Percentiles rank a stretch among this genome's conserved stretches.
Evolutionary conservation across 345 rosid species (phyloP).

Genomic region (Linum usitatissimum): DNA sequence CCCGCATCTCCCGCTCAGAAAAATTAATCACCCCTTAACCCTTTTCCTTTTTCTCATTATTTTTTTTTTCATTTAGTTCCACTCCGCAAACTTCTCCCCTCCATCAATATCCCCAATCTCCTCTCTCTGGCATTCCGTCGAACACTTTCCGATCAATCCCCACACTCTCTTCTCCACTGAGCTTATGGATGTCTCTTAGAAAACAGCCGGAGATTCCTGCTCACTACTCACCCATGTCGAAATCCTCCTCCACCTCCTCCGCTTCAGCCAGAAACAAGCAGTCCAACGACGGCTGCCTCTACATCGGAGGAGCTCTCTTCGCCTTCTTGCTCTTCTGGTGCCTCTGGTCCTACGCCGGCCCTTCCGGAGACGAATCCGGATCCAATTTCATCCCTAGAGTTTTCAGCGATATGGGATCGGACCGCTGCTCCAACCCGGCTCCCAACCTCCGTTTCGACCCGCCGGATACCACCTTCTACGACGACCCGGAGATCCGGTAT

Average conservation of each 20-base stretch:
- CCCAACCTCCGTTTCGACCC: slow-evolving; percentile 43
- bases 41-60: too few species aligned
- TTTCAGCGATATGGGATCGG: slow-evolving; percentile 6
- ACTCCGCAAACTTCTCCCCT: neutral
- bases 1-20: neutral
- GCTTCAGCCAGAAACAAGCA: slow-evolving; percentile 18
- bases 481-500: slow-evolving; percentile 59
- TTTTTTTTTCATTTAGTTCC: neutral
- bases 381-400: slow-evolving; percentile 7
- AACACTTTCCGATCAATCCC: neutral
- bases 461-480: slow-evolving; percentile 53
- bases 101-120: neutral
- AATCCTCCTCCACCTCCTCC: neutral
- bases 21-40: too few species aligned
- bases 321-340: slow-evolving; percentile 59
- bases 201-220: neutral
- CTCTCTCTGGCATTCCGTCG: neutral
- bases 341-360: slow-evolving; percentile 40
- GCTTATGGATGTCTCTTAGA: neutral
- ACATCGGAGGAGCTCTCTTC: slow-evolving; percentile 52
- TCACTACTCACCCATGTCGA: slow-evolving; percentile 16
- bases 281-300: slow-evolving; percentile 40
- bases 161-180: too few species aligned
- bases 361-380: neutral
- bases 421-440: slow-evolving; percentile 15